Conservation (phyloP, 495 filamentous ascomycete species). For the Penicillium angulare region DNA sequence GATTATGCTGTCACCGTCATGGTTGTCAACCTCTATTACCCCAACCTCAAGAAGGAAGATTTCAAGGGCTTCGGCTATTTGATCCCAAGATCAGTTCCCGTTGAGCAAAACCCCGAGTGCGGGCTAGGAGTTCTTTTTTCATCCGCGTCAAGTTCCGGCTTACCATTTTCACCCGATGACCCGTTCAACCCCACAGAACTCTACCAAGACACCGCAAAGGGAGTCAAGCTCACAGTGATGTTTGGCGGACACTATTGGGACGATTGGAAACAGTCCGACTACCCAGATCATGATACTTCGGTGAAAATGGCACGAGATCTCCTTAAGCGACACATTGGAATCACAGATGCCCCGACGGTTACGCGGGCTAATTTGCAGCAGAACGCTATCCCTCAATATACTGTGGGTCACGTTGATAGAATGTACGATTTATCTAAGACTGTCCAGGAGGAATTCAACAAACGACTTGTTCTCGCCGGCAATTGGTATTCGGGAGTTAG, state of each 20-base stretch:
- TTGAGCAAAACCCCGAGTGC: conserved; percentile 74
- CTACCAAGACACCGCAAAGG: conserved; percentile 53
- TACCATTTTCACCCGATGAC: background rate
- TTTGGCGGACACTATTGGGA: conserved; percentile 94
- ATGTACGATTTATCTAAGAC: conserved; percentile 58
- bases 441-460: conserved; percentile 55
- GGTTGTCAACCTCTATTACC: conserved; percentile 88
- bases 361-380: conserved; percentile 61
- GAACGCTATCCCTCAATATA: conserved; percentile 88
- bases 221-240: conserved; percentile 94
- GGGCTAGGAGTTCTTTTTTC: conserved; percentile 93
- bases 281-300: conserved; percentile 61
- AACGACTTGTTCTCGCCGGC: conserved; percentile 72
- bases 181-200: conserved; percentile 1
- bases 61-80: conserved; percentile 86
- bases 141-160: conserved; percentile 54
- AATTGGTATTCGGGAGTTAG: conserved; percentile 68
- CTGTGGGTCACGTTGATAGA: conserved; percentile 66
- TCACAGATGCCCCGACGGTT: conserved; percentile 56
- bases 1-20: conserved; percentile 76
- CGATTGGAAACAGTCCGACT: conserved; percentile 46
- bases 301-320: conserved; percentile 64
- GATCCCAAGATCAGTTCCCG: conserved; percentile 68
- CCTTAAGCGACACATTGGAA: conserved; percentile 70
- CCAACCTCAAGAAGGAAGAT: conserved; percentile 58